These are phyloP conservation scores for Thalassiosira hispida DNA, from an alignment of 352 stramenopile species.

Conservation along the genomic window DNA sequence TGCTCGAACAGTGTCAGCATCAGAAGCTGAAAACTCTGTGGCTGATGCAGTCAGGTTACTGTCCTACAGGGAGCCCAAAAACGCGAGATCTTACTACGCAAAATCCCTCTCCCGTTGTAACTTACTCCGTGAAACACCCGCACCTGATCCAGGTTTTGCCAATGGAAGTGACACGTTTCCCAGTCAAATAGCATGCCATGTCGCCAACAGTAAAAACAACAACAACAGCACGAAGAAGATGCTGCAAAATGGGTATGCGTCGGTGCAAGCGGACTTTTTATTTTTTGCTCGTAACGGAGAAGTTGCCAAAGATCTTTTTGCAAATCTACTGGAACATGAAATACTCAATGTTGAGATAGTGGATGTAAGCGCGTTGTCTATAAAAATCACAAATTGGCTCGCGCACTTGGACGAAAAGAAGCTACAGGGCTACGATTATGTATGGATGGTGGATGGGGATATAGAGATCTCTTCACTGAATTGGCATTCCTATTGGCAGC, in stretches of 20 bases:
- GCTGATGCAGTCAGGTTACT: too few species aligned
- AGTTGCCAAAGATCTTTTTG: neutral
- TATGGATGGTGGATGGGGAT: constrained; percentile 22
- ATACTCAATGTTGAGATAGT: too few species aligned
- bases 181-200: constrained; percentile 11
- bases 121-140: too few species aligned
- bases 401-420: neutral
- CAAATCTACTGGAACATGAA: neutral
- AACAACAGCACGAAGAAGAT: too few species aligned
- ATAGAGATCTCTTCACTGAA: constrained; percentile 1
- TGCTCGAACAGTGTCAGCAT: neutral
- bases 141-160: too few species aligned
- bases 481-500: constrained; percentile 8
- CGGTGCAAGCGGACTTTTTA: constrained; percentile 6
- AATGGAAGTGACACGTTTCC: constrained; percentile 4
- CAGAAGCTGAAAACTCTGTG: too few species aligned
- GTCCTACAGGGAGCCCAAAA: too few species aligned
- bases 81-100: too few species aligned
- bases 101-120: too few species aligned
- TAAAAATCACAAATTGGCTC: constrained; percentile 15
- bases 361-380: too few species aligned
- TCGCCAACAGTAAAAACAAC: neutral
- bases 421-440: constrained; percentile 20
- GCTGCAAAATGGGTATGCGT: too few species aligned
- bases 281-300: constrained; percentile 12